A percentile compares a stretch with the other conserved stretches of the same genome.
phyloP scores from a whole-genome alignment of 495 filamentous ascomycete species.

The Bacidia rubella region DNA sequence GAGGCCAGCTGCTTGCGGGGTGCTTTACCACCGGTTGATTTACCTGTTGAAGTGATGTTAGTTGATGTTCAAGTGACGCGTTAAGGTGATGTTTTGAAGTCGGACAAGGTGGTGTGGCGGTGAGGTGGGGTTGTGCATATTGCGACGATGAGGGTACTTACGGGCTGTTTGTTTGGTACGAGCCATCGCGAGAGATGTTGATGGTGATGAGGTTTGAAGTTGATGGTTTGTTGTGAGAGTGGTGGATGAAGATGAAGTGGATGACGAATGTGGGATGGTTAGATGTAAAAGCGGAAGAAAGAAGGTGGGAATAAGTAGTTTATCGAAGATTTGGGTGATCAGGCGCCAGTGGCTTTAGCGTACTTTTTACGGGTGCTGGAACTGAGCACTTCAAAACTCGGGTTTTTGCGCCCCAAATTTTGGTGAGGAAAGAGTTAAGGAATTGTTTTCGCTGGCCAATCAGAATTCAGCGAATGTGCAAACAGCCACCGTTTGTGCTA shows the following conservation, averaged over 20 bases:
- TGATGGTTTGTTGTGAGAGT: slow-evolving; percentile 24
- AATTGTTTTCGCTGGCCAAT: slow-evolving; percentile 9
- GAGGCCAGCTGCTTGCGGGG: slow-evolving; percentile 94
- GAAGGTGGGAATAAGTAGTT: slow-evolving; percentile 35
- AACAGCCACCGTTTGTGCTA: neutral
- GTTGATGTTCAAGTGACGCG: slow-evolving; percentile 20
- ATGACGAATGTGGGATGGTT: slow-evolving; percentile 28
- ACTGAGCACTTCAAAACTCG: slow-evolving; percentile 26
- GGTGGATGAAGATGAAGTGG: slow-evolving; percentile 30
- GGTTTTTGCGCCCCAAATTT: slow-evolving; percentile 25
- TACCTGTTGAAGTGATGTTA: slow-evolving; percentile 39
- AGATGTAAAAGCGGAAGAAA: slow-evolving; percentile 30
- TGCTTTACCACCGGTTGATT: slow-evolving; percentile 99
- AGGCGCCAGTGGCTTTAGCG: slow-evolving; percentile 12
- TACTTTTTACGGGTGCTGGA: slow-evolving; percentile 8
- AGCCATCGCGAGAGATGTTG: slow-evolving; percentile 58
- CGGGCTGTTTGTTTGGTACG: slow-evolving; percentile 99
- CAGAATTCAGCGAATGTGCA: slow-evolving; percentile 3
- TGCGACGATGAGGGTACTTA: slow-evolving; percentile 34
- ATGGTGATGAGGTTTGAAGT: slow-evolving; percentile 21
- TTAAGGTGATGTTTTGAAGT: slow-evolving; percentile 17
- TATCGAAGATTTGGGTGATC: slow-evolving; percentile 22
- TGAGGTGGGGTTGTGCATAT: slow-evolving; percentile 11
- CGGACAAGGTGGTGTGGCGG: slow-evolving; percentile 23
- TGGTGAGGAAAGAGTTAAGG: slow-evolving; percentile 18